Conservation (phyloP, 1,284 basidiomycete species). For the Fomes fomentarius region DNA sequence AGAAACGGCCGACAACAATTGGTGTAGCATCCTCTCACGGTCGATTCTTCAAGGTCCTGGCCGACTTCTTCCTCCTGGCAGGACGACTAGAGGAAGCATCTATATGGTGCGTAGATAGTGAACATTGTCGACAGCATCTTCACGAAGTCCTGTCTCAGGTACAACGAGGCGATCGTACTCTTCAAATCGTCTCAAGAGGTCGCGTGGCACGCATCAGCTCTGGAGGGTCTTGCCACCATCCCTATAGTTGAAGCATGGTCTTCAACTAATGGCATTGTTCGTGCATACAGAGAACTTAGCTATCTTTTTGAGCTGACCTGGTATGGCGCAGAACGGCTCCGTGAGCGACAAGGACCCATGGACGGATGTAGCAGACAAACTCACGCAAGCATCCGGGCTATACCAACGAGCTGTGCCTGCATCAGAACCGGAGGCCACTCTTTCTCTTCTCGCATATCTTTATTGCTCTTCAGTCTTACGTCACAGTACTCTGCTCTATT, state of each 20-base stretch:
- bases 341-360: conserved; percentile 63
- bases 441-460: conserved; percentile 65
- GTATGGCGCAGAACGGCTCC: conserved; percentile 39
- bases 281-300: conserved; percentile 30
- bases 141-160: conserved; percentile 51
- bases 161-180: conserved; percentile 78
- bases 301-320: background rate
- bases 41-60: conserved; percentile 85
- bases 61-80: conserved; percentile 84
- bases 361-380: conserved; percentile 69
- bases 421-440: conserved; percentile 58
- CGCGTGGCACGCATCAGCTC: conserved; percentile 85
- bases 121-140: background rate
- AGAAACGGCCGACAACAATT: conserved; percentile 64
- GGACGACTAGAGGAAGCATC: conserved; percentile 82
- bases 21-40: conserved; percentile 76
- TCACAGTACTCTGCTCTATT: conserved; percentile 70
- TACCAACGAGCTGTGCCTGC: conserved; percentile 60
- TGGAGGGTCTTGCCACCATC: conserved; percentile 83
- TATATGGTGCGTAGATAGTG: conserved; percentile 59
- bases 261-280: conserved; percentile 69
- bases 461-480: conserved; percentile 70
- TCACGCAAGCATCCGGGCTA: conserved; percentile 63
- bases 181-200: conserved; percentile 76
- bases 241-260: conserved; percentile 86